A percentile compares a stretch with the other conserved stretches of the same genome.
Conservation (phyloP, 768 basidiomycete species). For the Lepiota subincarnata region DNA sequence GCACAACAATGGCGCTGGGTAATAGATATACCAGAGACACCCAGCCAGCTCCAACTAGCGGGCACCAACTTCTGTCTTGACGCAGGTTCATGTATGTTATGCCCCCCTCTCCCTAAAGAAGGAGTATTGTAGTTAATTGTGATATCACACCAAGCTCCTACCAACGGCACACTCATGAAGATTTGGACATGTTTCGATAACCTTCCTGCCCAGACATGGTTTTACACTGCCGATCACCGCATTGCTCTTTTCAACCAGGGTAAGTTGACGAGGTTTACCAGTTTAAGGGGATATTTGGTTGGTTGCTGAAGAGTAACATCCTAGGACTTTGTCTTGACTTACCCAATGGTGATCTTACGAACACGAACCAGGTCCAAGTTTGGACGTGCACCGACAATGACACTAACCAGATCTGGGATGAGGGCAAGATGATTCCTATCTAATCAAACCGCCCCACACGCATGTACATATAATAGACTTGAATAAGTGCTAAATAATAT, state of each 20-base stretch:
- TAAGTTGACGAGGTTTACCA: neutral
- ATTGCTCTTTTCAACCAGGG: conserved; percentile 10
- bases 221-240: conserved; percentile 9
- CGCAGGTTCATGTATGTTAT: conserved; percentile 19
- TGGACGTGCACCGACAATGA: conserved; percentile 19
- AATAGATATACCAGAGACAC: conserved; percentile 11
- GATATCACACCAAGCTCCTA: conserved; percentile 3
- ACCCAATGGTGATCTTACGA: conserved; percentile 16
- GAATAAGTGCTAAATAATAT: too few relatives aligned
- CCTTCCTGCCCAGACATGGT: conserved; percentile 18
- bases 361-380: conserved; percentile 18
- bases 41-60: conserved; percentile 17
- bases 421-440: too few relatives aligned
- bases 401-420: conserved; percentile 18
- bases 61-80: conserved; percentile 25
- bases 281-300: too few relatives aligned
- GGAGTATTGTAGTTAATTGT: neutral
- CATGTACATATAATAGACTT: too few relatives aligned
- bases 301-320: too few relatives aligned
- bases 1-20: conserved; percentile 24
- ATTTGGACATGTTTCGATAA: conserved; percentile 21
- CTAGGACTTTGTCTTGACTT: conserved; percentile 20
- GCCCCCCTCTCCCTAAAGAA: neutral
- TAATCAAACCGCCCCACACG: too few relatives aligned
- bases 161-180: conserved; percentile 17